Base-by-base conservation (phyloP, 257 asterid genomes). In the Ligustrum vulgare region DNA sequence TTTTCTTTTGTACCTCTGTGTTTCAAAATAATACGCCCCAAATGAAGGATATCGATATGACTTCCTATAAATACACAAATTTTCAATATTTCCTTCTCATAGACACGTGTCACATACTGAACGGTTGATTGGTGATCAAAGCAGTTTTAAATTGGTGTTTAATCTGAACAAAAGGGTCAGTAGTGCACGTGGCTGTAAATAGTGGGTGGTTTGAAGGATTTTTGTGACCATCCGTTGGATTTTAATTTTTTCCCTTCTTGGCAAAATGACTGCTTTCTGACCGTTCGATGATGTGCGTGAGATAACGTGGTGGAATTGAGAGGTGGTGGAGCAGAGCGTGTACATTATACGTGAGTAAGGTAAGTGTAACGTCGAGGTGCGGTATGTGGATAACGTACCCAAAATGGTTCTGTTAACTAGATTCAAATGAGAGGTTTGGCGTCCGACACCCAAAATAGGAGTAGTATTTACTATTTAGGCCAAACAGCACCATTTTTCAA, bases 381-480 rank as follows among this genome's bases (percentile, higher is more conserved):
- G 25, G 73, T 5, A 31, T 69, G 8, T 71, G 84, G 88, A 88
- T 90, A 88, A 81, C 96, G 96, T 85, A 78, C 81, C 76, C 70
- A 77, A 84, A 84, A 84, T 68, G 75, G 74, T 66, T 54, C 54
- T 36, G 73, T 84, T 69, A 90, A 88, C 67, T 76, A 77, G 67
- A 87, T 73, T 86, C 77, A 74, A 86, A 56, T 77, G 72, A 63
- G 74, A 64, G 65, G 69, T 71, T 77, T 86, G 78, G 78, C 54
- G 77, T 87, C 94, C 94, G 92, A 72, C 70, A 51, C 43, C 63
- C 78, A 69, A 64, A 76, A 28, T 28, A n/a, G n/a, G n/a, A n/a
- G n/a, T 28, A 28, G 31, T 28, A 28, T 28, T 28, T 28, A 28
- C 1, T n/a, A n/a, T n/a, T n/a, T n/a, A n/a, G 31, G 31, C 31